Evolutionary conservation across 2,329 filamentous ascomycete species (phyloP), one percentile per base, ranked within the genome.

Genomic region (Aspergillus hiratsukae): DNA sequence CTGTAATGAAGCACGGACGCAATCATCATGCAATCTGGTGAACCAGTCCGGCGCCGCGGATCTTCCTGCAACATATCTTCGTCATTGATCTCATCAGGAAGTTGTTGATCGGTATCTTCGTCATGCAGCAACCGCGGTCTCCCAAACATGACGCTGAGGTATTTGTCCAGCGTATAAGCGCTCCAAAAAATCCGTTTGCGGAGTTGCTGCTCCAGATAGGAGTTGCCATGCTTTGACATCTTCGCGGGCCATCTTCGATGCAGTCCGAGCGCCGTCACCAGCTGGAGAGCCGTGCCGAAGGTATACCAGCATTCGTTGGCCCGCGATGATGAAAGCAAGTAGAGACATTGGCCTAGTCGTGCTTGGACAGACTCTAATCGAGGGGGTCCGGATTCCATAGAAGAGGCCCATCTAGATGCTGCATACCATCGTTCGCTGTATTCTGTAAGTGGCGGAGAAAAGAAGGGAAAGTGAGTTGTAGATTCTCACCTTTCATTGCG

Each of bases 61-160:
- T 80, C 71, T 31, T 75, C 64, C 8, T 75, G 62, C 0, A 79
- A 76, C 70, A 87, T 79, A 29, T 84, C 78, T 40, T 83, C 80
- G 56, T 87, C 83, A 54, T 84, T 82, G 46, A 84, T 75, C 53
- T 75, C 74, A 25, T 72, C 68, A 4, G 84, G 84, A n/a, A 83
- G 75, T 2, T 80, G 78, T 56, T 87, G 84, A 52, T 87, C 84
- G 49, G 86, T 83, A 51, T 87, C 83, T 35, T 86, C 82, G 48
- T 87, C 84, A 50, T 85, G 83, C 27, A 86, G 82, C 14, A 84
- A 76, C 7, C 82, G 70, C 1, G 85, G 85, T 5, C 85, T 75
- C 0, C 85, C 85, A 29, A 87, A 80, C 19, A 86, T 81, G n/a
- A 85, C 82, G 25, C 83, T 82, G 1, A 87, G 72, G 55, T 87